These are phyloP conservation scores for Stagonosporopsis rhizophila DNA, from an alignment of 2,329 filamentous ascomycete genomes.

Conservation along the genomic window DNA sequence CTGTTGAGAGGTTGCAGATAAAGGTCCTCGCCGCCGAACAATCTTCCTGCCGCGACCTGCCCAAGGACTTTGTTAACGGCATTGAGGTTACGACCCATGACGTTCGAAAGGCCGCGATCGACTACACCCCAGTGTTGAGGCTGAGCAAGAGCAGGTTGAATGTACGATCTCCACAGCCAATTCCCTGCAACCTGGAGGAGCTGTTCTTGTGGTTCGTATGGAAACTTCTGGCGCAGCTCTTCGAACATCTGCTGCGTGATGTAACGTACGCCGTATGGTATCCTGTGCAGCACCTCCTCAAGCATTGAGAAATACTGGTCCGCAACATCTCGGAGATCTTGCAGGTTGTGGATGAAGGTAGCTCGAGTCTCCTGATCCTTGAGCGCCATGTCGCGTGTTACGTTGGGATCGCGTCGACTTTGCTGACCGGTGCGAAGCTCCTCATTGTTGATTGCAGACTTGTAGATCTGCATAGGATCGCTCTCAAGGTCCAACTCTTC, in stretches of 20 bases:
- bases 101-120: constrained; percentile 84
- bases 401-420: constrained; percentile 80
- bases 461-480: constrained; percentile 96
- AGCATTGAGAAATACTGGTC: constrained; percentile 85
- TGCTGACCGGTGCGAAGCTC: constrained; percentile 89
- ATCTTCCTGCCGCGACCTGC: constrained; percentile 84
- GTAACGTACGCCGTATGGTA: constrained; percentile 93
- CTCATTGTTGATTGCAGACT: constrained; percentile 94
- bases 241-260: constrained; percentile 87
- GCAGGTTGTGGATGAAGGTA: constrained; percentile 91
- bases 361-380: constrained; percentile 90
- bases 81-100: constrained; percentile 89
- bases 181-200: constrained; percentile 84
- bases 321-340: constrained; percentile 91
- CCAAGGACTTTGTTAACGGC: constrained; percentile 92
- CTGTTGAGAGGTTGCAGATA: constrained; percentile 95
- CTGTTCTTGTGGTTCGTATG: constrained; percentile 76
- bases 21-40: constrained; percentile 93
- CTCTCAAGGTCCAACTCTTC: constrained; percentile 91
- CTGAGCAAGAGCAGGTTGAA: constrained; percentile 86
- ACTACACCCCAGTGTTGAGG: constrained; percentile 94
- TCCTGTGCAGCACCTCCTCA: constrained; percentile 82
- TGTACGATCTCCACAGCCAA: constrained; percentile 94
- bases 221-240: constrained; percentile 76
- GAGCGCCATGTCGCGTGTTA: constrained; percentile 92